These are phyloP conservation scores for Aspergillus eucalypticola DNA, from an alignment of 2,329 filamentous ascomycete genomes.

Conservation along the genomic window DNA sequence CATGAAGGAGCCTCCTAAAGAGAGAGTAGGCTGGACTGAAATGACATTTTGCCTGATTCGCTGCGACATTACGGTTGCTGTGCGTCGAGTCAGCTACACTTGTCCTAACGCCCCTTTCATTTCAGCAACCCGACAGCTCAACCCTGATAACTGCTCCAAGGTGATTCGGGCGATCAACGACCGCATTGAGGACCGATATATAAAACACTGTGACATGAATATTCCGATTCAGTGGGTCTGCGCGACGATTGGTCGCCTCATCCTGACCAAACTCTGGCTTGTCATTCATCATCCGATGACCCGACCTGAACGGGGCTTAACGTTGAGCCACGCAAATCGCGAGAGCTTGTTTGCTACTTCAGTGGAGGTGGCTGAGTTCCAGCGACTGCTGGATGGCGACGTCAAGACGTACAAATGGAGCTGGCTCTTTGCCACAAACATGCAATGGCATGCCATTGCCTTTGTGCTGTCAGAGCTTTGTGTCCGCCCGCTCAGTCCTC, in stretches of 20 bases:
- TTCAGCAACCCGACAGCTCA: conserved; percentile 15
- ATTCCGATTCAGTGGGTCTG: conserved; percentile 66
- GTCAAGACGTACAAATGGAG: conserved; percentile 62
- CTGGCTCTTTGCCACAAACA: conserved; percentile 65
- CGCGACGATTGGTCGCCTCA: conserved; percentile 67
- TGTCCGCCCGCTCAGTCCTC: conserved; percentile 55
- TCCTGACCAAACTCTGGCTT: conserved; percentile 77
- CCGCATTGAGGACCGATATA: conserved; percentile 57
- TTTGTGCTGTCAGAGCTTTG: conserved; percentile 58
- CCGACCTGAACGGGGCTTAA: conserved; percentile 56
- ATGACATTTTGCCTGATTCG: conserved; percentile 54
- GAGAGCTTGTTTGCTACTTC: conserved; percentile 71
- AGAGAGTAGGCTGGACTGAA: conserved; percentile 56
- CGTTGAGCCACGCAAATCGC: conserved; percentile 62
- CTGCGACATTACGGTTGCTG: conserved; percentile 52
- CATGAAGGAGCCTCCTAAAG: conserved; percentile 50
- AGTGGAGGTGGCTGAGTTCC: conserved; percentile 73
- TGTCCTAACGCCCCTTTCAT: conserved; percentile 32
- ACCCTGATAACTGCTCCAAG: conserved; percentile 41
- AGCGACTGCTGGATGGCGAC: conserved; percentile 65
- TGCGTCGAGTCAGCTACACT: conserved; percentile 42
- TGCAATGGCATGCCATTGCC: conserved; percentile 63
- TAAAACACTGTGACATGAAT: conserved; percentile 53
- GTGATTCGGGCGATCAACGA: conserved; percentile 56
- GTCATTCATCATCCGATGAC: conserved; percentile 74